Conservation (phyloP, 202 grass and related monocot species). For the Digitaria exilis region DNA sequence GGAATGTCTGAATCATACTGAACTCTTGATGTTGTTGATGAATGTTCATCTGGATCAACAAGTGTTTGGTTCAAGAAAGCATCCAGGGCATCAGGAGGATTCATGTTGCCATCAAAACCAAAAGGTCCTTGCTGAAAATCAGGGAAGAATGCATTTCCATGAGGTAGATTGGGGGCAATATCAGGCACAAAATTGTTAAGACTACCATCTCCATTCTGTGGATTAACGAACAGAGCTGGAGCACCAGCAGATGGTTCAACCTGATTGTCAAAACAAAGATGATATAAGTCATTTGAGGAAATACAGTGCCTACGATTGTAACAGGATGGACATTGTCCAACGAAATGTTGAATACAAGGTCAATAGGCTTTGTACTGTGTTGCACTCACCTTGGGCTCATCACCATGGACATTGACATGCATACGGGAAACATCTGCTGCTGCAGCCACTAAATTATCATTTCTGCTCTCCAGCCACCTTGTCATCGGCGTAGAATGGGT, state of each 20-base stretch:
- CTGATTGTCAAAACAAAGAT: slow-evolving; percentile 34
- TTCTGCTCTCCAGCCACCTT: slow-evolving; percentile 59
- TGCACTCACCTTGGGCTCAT: slow-evolving; percentile 43
- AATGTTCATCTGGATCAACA: slow-evolving; percentile 58
- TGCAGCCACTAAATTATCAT: slow-evolving; percentile 30
- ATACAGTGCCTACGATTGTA: not conserved
- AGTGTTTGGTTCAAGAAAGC: slow-evolving; percentile 55
- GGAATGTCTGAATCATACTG: slow-evolving; percentile 55
- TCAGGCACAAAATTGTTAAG: slow-evolving; percentile 9
- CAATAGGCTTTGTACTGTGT: not conserved
- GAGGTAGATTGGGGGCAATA: slow-evolving; percentile 29
- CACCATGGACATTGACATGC: slow-evolving; percentile 27
- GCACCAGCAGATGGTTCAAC: slow-evolving; percentile 18
- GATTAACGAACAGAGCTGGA: slow-evolving; percentile 39
- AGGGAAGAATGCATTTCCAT: not conserved
- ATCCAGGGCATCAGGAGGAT: slow-evolving; percentile 33
- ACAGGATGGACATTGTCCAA: not conserved
- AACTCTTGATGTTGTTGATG: slow-evolving; percentile 53
- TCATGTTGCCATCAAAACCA: slow-evolving; percentile 38
- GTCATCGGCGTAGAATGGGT: slow-evolving; percentile 28
- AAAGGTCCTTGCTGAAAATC: slow-evolving; percentile 14
- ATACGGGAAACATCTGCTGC: slow-evolving; percentile 23
- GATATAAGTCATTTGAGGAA: not conserved
- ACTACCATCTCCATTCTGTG: slow-evolving; percentile 17
- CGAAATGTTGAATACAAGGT: not conserved